Evolutionary conservation across 768 basidiomycete species (phyloP).

Genomic region (Rhodotorula toruloides): DNA sequence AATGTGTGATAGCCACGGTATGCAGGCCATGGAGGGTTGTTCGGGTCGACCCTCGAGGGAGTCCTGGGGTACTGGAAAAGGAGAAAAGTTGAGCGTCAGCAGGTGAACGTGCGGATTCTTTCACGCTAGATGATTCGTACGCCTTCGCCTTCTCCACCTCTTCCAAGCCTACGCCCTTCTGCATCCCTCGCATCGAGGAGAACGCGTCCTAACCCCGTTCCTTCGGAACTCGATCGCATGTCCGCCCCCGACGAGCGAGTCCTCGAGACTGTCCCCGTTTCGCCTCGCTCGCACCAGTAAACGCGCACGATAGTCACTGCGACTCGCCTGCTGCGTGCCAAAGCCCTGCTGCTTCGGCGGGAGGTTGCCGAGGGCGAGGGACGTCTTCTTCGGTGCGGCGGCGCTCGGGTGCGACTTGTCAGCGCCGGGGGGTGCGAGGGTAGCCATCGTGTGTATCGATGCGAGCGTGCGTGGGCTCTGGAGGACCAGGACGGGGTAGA

Average conservation of each 20-base stretch:
- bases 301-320: neutral
- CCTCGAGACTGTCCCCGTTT: too few species aligned
- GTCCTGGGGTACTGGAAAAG: conserved; percentile 33
- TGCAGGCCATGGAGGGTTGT: conserved; percentile 39
- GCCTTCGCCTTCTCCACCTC: too few species aligned
- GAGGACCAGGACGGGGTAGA: neutral
- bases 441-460: neutral
- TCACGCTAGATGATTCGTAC: too few species aligned
- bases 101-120: neutral
- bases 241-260: neutral
- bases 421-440: neutral
- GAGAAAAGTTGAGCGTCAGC: neutral
- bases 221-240: too few species aligned
- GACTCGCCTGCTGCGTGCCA: conserved; percentile 12
- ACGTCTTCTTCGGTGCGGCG: conserved; percentile 4
- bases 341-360: conserved; percentile 49
- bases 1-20: conserved; percentile 54
- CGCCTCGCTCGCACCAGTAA: neutral
- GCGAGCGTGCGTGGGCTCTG: neutral
- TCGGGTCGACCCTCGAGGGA: conserved; percentile 46
- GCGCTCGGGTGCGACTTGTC: conserved; percentile 8
- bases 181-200: too few species aligned
- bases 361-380: conserved; percentile 47
- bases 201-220: too few species aligned
- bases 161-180: too few species aligned